A percentile compares a stretch with the other conserved stretches of the same genome.
Conservation (phyloP, 495 filamentous ascomycete species). For the Haplographium delicatum region DNA sequence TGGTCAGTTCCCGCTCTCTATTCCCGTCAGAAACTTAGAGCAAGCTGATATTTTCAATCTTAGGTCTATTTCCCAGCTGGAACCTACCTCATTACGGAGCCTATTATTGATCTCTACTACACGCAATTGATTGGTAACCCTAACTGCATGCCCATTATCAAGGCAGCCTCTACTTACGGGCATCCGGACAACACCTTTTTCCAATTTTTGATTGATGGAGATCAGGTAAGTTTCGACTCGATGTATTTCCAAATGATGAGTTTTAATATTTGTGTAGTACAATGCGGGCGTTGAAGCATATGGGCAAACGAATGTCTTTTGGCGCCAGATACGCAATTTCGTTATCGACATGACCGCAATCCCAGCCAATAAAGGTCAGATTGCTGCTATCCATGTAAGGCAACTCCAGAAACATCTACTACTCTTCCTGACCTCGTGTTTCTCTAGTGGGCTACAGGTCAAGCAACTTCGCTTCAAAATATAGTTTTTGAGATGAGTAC, state of each 20-base stretch:
- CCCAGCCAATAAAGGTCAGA: constrained; percentile 33
- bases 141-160: constrained; percentile 56
- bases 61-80: constrained; percentile 33
- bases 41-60: not conserved
- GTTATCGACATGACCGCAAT: constrained; percentile 77
- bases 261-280: constrained; percentile 32
- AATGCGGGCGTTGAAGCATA: constrained; percentile 48
- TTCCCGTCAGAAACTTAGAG: not conserved
- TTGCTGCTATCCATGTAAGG: constrained; percentile 51
- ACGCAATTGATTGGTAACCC: constrained; percentile 68
- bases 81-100: constrained; percentile 52
- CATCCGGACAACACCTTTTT: no score
- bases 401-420: not conserved
- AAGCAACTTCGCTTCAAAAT: constrained; percentile 75
- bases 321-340: constrained; percentile 90
- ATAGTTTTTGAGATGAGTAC: constrained; percentile 66
- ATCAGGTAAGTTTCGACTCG: constrained; percentile 34
- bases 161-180: constrained; percentile 56
- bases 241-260: not conserved
- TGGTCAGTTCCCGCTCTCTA: not conserved
- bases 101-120: constrained; percentile 58
- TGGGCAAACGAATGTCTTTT: constrained; percentile 74
- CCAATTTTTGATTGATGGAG: constrained; percentile 61
- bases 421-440: constrained; percentile 69
- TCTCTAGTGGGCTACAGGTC: constrained; percentile 76